phyloP scores from a whole-genome alignment of 2,329 filamentous ascomycete species.

The Clonostachys byssicola region DNA sequence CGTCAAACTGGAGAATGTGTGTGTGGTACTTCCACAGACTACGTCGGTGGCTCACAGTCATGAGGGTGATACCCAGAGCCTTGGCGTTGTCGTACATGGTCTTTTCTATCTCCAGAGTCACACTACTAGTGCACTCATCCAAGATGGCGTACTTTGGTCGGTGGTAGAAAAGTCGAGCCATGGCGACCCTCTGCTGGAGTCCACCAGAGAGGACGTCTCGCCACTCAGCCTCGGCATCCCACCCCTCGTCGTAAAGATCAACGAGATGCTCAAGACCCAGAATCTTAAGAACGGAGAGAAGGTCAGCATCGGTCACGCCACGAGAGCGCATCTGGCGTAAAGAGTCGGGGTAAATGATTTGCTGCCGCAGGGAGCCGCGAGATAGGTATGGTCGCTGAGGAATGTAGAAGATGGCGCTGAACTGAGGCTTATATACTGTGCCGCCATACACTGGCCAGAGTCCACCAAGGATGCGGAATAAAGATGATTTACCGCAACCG shows the following conservation, averaged over 20 bases:
- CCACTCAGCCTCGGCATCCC: constrained; percentile 96
- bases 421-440: constrained; percentile 84
- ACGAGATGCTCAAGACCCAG: constrained; percentile 83
- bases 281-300: constrained; percentile 70
- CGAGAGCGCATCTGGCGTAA: constrained; percentile 83
- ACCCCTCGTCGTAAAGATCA: constrained; percentile 70
- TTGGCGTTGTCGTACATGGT: constrained; percentile 98
- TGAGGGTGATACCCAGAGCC: constrained; percentile 83
- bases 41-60: constrained; percentile 90
- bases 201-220: constrained; percentile 89
- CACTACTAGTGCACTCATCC: constrained; percentile 91
- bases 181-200: constrained; percentile 91
- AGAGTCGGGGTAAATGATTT: constrained; percentile 94
- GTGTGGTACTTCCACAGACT: constrained; percentile 97
- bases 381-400: constrained; percentile 93
- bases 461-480: constrained; percentile 94
- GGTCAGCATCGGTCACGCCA: constrained; percentile 75
- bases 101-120: constrained; percentile 93
- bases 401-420: constrained; percentile 96
- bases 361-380: constrained; percentile 86
- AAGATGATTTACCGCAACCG: constrained; percentile 91
- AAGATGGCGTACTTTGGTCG: constrained; percentile 89
- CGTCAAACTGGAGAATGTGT: constrained; percentile 93
- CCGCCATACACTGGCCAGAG: constrained; percentile 98
- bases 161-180: constrained; percentile 95